Evolutionary conservation across 1,284 basidiomycete genomes (phyloP).

Genomic region (Inonotus obliquus): DNA sequence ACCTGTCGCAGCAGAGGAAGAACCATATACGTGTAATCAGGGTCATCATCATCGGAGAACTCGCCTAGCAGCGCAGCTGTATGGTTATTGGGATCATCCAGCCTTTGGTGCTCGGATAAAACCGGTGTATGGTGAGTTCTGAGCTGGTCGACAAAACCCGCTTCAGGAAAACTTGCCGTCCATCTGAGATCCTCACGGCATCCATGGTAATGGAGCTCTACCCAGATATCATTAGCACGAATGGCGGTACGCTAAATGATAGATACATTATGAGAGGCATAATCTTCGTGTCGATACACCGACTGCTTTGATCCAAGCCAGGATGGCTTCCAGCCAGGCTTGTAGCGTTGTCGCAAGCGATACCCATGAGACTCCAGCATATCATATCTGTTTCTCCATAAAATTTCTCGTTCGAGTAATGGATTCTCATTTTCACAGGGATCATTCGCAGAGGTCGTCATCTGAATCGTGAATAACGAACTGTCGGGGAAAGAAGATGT

Average conservation of each 20-base stretch:
- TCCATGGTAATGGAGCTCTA: background rate
- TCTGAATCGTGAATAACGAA: too few species aligned
- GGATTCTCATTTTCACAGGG: background rate
- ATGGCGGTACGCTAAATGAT: background rate
- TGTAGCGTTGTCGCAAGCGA: slow-evolving; percentile 4
- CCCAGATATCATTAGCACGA: background rate
- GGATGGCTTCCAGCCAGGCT: slow-evolving; percentile 8
- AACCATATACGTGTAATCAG: background rate
- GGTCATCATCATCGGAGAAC: background rate
- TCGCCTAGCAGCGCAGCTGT: background rate
- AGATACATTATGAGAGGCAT: background rate
- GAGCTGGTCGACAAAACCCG: background rate
- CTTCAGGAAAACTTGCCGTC: background rate
- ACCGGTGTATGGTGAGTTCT: slow-evolving; percentile 23
- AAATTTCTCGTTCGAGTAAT: background rate
- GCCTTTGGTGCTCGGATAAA: background rate
- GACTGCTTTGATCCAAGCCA: background rate
- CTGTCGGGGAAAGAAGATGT: too few species aligned
- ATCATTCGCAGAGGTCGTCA: background rate
- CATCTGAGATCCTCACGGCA: background rate
- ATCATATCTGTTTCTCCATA: background rate
- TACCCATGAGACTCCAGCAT: slow-evolving; percentile 4
- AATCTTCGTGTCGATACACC: background rate
- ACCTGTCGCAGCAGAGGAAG: slow-evolving; percentile 11
- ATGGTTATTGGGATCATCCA: slow-evolving; percentile 5